Evolutionary conservation across 805 yeast species (phyloP).

Genomic region (Cyberlindnera xishuangbannaensis): DNA sequence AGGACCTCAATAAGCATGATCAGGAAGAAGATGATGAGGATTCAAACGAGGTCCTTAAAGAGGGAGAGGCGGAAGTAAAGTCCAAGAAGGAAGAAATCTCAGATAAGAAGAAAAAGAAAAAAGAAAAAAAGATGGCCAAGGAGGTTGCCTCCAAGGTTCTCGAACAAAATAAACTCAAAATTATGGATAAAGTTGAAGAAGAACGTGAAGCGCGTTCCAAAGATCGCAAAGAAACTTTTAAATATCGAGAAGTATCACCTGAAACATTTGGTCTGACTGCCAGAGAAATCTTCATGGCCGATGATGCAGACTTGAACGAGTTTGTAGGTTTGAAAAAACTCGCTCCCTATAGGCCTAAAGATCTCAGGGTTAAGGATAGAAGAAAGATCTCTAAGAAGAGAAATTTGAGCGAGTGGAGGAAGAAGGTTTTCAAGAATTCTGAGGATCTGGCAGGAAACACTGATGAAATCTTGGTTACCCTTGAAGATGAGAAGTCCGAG

Average conservation of each 20-base stretch:
- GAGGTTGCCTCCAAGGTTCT: constrained; percentile 73
- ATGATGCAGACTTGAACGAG: constrained; percentile 78
- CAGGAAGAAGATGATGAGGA: constrained; percentile 37
- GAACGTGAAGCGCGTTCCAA: constrained; percentile 55
- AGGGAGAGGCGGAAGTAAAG: constrained; percentile 31
- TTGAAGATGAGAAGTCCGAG: too few species aligned
- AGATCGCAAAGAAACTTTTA: constrained; percentile 49
- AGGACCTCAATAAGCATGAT: constrained; percentile 36
- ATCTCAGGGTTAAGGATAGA: constrained; percentile 66
- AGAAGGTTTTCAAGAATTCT: constrained; percentile 64
- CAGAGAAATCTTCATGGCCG: constrained; percentile 85
- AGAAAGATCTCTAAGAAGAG: constrained; percentile 79
- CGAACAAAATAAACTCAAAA: constrained; percentile 60
- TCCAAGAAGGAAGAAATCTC: constrained; percentile 50
- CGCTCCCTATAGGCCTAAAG: constrained; percentile 85
- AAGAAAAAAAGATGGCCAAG: constrained; percentile 54
- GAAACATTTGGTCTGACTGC: constrained; percentile 83
- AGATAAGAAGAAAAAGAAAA: constrained; percentile 52
- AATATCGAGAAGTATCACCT: constrained; percentile 92
- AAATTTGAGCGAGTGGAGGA: constrained; percentile 85
- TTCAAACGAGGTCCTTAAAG: constrained; percentile 30
- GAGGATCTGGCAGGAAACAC: constrained; percentile 34
- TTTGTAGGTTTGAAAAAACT: constrained; percentile 86
- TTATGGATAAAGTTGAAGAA: constrained; percentile 64
- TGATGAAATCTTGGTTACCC: constrained; percentile 22